Base-by-base conservation (phyloP, 2,329 filamentous ascomycete genomes). In the Podosphaera aphanis region DNA sequence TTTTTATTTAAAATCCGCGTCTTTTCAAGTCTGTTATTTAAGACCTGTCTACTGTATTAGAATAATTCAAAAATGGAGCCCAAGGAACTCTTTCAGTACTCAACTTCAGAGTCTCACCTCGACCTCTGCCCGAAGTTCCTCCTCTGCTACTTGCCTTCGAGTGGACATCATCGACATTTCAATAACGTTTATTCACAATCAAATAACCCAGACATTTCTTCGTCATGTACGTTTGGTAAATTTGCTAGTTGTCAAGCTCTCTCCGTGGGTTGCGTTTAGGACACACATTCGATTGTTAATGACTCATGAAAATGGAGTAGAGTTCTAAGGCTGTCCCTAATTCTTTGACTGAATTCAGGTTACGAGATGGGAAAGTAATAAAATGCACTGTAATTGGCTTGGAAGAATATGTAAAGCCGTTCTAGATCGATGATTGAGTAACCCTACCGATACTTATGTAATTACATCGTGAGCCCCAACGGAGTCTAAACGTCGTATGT, bases 1-100 rank as follows among this genome's bases (percentile, higher is more conserved):
- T 93, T 93, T 66, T 90, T 93, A 27, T 85, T 93, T 60, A 95
- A 71, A 58, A 84, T 76, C 49, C 85, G 80, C 54, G 92, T 92
- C 70, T 93, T 95, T 55, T 92, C 84, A 50, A 95, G 74, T 35
- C 76, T 69, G 46, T 75, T 79, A 54, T 77, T 79, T 42, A 81
- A 65, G 25, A 80, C 76, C 49, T 51, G 40, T 21, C 20, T 18
- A 25, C 18, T 16, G 10, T 2, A 33, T 49, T 44, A 48, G 49
- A 43, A 38, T 45, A 25, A 29, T 20, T 27, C 20, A 20, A 10
- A 40, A 37, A 23, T 23, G n/a, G 20, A 38, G 31, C 29, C 5
- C 33, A 10, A 38, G n/a, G 15, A 15, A 15, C 15, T 7, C 4
- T 16, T 29, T 18, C n/a, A 27, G 8, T 42, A 11, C 5, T n/a